phyloP scores from a whole-genome alignment of 2,329 filamentous ascomycete species.

The Zymoseptoria ardabiliae region DNA sequence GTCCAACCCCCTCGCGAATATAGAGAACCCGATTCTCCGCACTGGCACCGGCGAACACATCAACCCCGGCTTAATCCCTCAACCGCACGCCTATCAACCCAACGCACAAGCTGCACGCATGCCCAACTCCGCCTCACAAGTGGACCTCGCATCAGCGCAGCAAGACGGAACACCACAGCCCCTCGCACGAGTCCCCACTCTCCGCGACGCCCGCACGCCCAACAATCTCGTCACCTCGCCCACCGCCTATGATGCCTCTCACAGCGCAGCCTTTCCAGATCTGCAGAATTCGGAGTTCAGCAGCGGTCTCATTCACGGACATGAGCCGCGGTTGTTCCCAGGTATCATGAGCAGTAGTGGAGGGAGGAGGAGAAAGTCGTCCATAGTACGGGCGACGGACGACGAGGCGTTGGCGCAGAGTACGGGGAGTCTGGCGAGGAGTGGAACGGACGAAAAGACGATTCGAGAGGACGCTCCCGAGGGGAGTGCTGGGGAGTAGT shows the following conservation, averaged over 20 bases:
- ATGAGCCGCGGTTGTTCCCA: slow-evolving; percentile 64
- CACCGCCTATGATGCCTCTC: slow-evolving; percentile 15
- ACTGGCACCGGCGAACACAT: slow-evolving; percentile 17
- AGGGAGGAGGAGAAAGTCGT: slow-evolving; percentile 29
- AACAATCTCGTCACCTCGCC: slow-evolving; percentile 9
- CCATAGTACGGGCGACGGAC: slow-evolving; percentile 9
- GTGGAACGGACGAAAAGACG: slow-evolving; percentile 9
- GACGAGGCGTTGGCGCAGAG: slow-evolving; percentile 15
- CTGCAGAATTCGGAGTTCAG: slow-evolving; percentile 22
- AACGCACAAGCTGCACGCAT: slow-evolving; percentile 33
- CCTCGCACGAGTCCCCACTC: slow-evolving; percentile 4
- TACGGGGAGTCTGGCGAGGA: slow-evolving; percentile 11
- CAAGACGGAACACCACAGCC: slow-evolving; percentile 17
- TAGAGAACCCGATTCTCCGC: neutral
- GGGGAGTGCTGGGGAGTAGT: slow-evolving; percentile 7
- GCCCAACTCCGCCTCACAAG: slow-evolving; percentile 20
- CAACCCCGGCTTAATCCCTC: slow-evolving; percentile 24
- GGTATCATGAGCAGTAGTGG: slow-evolving; percentile 51
- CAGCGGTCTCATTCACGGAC: slow-evolving; percentile 42
- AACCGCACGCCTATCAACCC: slow-evolving; percentile 21
- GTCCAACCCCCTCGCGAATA: slow-evolving; percentile 23
- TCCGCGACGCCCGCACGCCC: slow-evolving; percentile 4
- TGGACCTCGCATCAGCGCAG: slow-evolving; percentile 26
- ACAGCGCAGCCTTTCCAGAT: slow-evolving; percentile 32
- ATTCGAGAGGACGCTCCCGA: slow-evolving; percentile 12